phyloP scores from a whole-genome alignment of 257 asterid genomes.

The Nicotiana paniculata region DNA sequence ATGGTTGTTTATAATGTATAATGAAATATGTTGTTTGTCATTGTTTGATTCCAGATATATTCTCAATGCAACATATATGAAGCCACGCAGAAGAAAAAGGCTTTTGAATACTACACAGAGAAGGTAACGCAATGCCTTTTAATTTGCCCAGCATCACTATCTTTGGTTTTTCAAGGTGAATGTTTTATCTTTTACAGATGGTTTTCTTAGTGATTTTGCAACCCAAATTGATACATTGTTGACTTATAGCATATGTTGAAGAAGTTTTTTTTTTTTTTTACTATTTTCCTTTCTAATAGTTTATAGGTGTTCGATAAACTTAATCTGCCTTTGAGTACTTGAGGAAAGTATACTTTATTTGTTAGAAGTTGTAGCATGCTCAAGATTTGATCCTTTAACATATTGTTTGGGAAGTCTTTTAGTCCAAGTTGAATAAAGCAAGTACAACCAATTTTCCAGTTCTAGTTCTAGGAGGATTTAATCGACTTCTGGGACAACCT shows the following conservation, averaged over 20 bases:
- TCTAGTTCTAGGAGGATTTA: not conserved
- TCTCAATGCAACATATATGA: conserved; percentile 90
- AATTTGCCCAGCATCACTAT: not conserved
- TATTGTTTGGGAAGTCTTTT: not conserved
- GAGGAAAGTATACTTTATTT: not conserved
- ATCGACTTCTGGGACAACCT: not conserved
- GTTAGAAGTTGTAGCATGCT: not conserved
- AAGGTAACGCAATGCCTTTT: conserved; percentile 44
- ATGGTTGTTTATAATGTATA: conserved; percentile 5
- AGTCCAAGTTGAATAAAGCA: not conserved
- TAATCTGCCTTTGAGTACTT: not conserved
- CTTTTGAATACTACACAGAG: conserved; percentile 78
- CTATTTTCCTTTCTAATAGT: not conserved
- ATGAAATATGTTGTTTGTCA: not conserved
- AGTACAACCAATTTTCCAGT: not conserved
- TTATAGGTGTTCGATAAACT: not conserved
- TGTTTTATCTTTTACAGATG: not conserved
- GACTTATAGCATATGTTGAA: not conserved
- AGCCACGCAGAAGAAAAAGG: conserved; percentile 74
- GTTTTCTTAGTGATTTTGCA: not conserved
- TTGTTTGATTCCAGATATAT: conserved; percentile 34
- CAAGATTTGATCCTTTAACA: not conserved
- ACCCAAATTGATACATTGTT: not conserved
- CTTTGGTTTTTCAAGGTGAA: not conserved
- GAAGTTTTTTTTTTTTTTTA: too few relatives aligned